Percentiles rank a stretch among this genome's conserved stretches.
Evolutionary conservation across 1,139 yeast genomes (phyloP).

Genomic region (Kodamaea suecica): DNA sequence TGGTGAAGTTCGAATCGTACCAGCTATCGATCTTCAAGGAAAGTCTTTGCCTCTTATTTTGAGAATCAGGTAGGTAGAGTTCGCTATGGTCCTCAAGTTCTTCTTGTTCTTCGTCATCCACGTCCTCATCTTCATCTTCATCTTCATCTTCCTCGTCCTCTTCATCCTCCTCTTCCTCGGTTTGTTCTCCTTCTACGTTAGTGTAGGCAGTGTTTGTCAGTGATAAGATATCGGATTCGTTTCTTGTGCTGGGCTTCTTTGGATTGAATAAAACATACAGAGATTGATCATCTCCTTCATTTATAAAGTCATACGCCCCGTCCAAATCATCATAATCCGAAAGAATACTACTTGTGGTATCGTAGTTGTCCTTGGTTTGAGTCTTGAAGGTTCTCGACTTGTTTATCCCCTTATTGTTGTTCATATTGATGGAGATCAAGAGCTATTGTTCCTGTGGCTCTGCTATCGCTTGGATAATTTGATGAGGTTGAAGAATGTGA

Average conservation of each 20-base stretch:
- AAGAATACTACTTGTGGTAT: constrained; percentile 19
- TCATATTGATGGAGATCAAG: constrained; percentile 7
- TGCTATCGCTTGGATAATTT: too few relatives aligned
- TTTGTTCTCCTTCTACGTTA: constrained; percentile 8
- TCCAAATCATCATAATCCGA: constrained; percentile 20
- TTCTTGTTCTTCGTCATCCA: constrained; percentile 5
- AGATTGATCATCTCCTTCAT: constrained; percentile 29
- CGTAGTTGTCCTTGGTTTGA: constrained; percentile 10
- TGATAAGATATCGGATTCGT: constrained; percentile 37
- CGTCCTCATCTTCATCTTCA: constrained; percentile 10
- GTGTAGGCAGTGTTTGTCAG: constrained; percentile 28
- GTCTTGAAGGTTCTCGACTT: constrained; percentile 6
- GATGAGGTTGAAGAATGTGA: too few relatives aligned
- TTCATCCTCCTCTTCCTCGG: constrained; percentile 15
- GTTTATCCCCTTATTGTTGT: constrained; percentile 7
- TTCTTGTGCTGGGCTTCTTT: constrained; percentile 7
- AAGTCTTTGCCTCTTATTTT: constrained; percentile 8
- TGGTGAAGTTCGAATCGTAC: constrained; percentile 17
- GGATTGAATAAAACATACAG: constrained; percentile 48
- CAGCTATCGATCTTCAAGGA: constrained; percentile 26
- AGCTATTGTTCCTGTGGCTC: too few relatives aligned
- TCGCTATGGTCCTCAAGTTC: constrained; percentile 13
- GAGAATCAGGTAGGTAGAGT: constrained; percentile 2
- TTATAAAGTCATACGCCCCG: constrained; percentile 8
- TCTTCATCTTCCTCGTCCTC: constrained; percentile 21